Conservation (phyloP, 257 asterid species). For the Solanum tarapatanum region DNA sequence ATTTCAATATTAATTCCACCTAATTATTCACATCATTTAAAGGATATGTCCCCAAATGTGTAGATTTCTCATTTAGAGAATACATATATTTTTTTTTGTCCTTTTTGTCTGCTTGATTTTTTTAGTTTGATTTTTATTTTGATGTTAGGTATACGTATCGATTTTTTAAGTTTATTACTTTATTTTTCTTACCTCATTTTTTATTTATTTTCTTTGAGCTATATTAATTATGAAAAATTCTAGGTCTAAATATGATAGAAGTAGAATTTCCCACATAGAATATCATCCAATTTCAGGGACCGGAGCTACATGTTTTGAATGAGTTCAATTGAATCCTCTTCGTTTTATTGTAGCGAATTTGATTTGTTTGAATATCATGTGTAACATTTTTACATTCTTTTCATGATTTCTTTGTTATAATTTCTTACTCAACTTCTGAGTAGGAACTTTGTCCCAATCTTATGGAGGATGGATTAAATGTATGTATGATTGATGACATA, state of each 20-base stretch:
- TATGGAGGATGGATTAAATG: not conserved
- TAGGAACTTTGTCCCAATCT: not conserved
- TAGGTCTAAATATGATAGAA: not conserved
- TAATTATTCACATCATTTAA: not conserved
- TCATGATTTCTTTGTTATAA: not conserved
- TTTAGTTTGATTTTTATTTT: not conserved
- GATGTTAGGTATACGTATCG: not conserved
- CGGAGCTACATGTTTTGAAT: not conserved
- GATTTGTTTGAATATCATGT: not conserved
- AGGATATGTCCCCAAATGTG: not conserved
- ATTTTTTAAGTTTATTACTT: not conserved
- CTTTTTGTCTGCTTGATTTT: not conserved
- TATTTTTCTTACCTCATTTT: not conserved
- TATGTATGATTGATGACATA: not conserved
- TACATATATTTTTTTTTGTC: not conserved
- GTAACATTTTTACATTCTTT: not conserved
- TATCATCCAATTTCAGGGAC: not conserved
- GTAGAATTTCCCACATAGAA: not conserved
- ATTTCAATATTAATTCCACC: not conserved
- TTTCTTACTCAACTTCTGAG: not conserved
- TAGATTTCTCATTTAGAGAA: not conserved
- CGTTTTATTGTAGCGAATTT: not conserved
- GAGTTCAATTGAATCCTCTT: not conserved
- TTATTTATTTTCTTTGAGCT: not conserved
- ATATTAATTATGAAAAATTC: not conserved